phyloP scores from a whole-genome alignment of 495 filamentous ascomycete species.

The Hyphodiscus hymeniophilus region DNA sequence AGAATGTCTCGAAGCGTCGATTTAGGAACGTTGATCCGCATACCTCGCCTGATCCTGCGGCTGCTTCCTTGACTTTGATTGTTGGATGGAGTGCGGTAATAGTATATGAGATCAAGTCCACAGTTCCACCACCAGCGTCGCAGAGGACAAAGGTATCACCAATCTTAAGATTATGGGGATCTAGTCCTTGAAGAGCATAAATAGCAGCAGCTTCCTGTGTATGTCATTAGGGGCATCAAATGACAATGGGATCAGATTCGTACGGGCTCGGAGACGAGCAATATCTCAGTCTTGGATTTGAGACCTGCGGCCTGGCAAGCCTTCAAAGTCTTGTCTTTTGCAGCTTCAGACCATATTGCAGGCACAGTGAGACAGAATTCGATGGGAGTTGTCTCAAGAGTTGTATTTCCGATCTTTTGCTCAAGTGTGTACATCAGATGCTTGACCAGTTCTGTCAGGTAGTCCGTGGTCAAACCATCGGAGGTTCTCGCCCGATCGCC shows the following conservation, averaged over 20 bases:
- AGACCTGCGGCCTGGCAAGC: constrained; percentile 38
- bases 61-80: constrained; percentile 39
- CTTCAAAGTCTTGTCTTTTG: constrained; percentile 36
- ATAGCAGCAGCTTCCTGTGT: constrained; percentile 46
- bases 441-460: constrained; percentile 32
- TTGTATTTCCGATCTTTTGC: constrained; percentile 28
- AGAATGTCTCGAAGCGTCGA: constrained; percentile 34
- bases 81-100: constrained; percentile 40
- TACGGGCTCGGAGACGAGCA: constrained; percentile 44
- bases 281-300: constrained; percentile 28
- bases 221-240: background rate
- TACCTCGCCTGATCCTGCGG: constrained; percentile 41
- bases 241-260: background rate
- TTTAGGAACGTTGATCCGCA: constrained; percentile 53
- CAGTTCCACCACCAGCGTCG: constrained; percentile 53
- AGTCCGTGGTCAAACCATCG: constrained; percentile 33
- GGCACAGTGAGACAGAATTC: constrained; percentile 47
- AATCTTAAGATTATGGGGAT: constrained; percentile 32
- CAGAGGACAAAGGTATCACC: constrained; percentile 48
- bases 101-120: constrained; percentile 49
- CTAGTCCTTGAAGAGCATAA: constrained; percentile 36
- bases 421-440: constrained; percentile 33
- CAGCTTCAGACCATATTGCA: constrained; percentile 46
- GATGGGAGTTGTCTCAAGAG: constrained; percentile 31
- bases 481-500: constrained; percentile 12